phyloP scores from a whole-genome alignment of 225 moss, liverwort and hornwort genomes.

The Bryoerythrophyllum caledonicum region DNA sequence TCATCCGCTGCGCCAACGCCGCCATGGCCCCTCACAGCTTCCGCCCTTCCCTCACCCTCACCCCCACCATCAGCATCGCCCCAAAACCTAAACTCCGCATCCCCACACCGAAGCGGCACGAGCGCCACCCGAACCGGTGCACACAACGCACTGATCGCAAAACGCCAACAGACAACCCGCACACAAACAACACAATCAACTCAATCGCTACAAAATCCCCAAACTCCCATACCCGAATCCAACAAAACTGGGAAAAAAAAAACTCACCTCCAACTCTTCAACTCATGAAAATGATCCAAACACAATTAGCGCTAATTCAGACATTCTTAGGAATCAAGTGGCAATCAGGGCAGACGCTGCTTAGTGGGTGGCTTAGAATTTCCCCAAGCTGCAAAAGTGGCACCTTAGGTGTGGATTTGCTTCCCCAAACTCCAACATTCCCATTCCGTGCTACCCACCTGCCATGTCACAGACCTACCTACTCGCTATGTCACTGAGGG shows the following conservation, averaged over 20 bases:
- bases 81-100: not conserved
- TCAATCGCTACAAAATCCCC: not conserved
- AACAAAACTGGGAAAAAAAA: not conserved
- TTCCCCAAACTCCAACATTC: not conserved
- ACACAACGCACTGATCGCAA: not conserved
- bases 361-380: too few relatives aligned
- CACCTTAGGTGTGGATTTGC: not conserved
- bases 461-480: too few relatives aligned
- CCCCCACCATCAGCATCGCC: slow-evolving; percentile 20
- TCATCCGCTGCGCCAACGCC: slow-evolving; percentile 40
- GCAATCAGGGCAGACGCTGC: not conserved
- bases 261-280: too few relatives aligned
- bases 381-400: not conserved
- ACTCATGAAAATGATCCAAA: too few relatives aligned
- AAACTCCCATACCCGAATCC: not conserved
- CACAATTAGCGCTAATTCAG: too few relatives aligned
- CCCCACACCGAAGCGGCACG: not conserved
- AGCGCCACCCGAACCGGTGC: not conserved
- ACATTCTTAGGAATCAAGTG: too few relatives aligned
- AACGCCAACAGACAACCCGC: not conserved
- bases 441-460: not conserved
- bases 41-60: not conserved
- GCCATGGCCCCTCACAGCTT: slow-evolving; percentile 45
- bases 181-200: not conserved
- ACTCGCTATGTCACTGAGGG: too few relatives aligned